phyloP scores from a whole-genome alignment of 2,329 filamentous ascomycete species.

The Colletotrichum graminicola region DNA sequence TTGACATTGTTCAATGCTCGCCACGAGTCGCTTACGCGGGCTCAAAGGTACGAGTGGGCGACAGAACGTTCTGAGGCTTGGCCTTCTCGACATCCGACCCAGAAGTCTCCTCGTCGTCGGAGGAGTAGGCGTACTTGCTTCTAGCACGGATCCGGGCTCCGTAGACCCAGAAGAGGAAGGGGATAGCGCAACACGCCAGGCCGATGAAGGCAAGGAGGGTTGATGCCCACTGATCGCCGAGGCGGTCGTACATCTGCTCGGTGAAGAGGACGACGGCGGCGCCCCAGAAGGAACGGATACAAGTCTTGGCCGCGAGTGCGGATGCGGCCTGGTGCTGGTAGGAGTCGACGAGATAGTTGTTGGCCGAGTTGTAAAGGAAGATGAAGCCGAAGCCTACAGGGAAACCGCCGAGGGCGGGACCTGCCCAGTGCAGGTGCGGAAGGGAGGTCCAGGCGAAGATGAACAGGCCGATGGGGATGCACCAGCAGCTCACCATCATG shows the following conservation, averaged over 20 bases:
- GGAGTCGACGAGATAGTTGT: conserved; percentile 77
- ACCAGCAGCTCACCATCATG: conserved; percentile 84
- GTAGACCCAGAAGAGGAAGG: conserved; percentile 84
- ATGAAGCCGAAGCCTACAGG: conserved; percentile 85
- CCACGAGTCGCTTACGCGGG: conserved; percentile 12
- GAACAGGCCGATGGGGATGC: conserved; percentile 71
- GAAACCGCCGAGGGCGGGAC: conserved; percentile 77
- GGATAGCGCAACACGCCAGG: conserved; percentile 84
- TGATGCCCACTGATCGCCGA: conserved; percentile 83
- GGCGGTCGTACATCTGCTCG: conserved; percentile 80
- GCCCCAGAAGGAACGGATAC: conserved; percentile 83
- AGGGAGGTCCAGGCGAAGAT: conserved; percentile 76
- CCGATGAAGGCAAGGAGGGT: conserved; percentile 79
- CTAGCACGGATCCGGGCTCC: conserved; percentile 77
- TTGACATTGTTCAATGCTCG: neutral
- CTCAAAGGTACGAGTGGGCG: conserved; percentile 33
- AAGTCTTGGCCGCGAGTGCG: conserved; percentile 85
- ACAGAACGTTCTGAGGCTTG: conserved; percentile 39
- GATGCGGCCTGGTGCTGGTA: conserved; percentile 82
- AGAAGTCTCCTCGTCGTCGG: conserved; percentile 61
- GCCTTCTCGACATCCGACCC: conserved; percentile 56
- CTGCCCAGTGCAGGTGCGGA: conserved; percentile 73
- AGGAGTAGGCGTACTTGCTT: conserved; percentile 80
- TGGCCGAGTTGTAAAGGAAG: conserved; percentile 84
- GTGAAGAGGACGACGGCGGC: conserved; percentile 84